Evolutionary conservation across 208 protist genomes (phyloP), one percentile per base, ranked within the genome.

Genomic region (Crithidia thermophila): DNA sequence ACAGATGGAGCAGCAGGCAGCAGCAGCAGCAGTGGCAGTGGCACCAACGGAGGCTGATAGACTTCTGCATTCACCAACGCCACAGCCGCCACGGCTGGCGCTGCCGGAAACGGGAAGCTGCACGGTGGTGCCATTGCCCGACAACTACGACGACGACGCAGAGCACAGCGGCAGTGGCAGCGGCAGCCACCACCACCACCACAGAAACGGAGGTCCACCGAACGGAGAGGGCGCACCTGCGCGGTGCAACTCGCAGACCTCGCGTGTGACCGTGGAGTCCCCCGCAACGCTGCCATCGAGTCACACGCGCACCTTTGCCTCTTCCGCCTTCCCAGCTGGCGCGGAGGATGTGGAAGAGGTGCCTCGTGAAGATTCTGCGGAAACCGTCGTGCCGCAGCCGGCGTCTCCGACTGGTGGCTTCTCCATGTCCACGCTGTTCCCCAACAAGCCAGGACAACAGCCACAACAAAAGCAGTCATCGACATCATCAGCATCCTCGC

Each of bases 91-190:
- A 7, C 18, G 4, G 14, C 59, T 55, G 33, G 43, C 59, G 0
- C 50, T 67, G 6, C 49, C 62, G 2, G 45, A 37, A 11, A 33
- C 37, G 1, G 62, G 50, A 4, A 3, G 2, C 33, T 58, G 62
- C 63, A 30, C 27, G 10, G 72, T 77, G 13, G 60, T 53, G 18
- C 64, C 72, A 10, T 49, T 72, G 46, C 72, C 72, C 3, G 57
- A 71, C 57, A 33, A 66, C 58, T 53, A 72, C 57, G 49, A 25
- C 7, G 37, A 27, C 30, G 50, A 71, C 8, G 33, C 28, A 1
- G 56, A 39, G 16, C 25, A 63, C 13, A 27, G 18, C 31, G 28
- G n/a, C 31, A 18, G 23, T 20, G 33, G n/a, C 6, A 21, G n/a
- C n/a, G n/a, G 39, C 42, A n/a, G 39, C 25, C 4, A 14, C 42